These are phyloP conservation scores for Platanthera guangdongensis DNA, from an alignment of 106 monocot species.

Conservation along the genomic window DNA sequence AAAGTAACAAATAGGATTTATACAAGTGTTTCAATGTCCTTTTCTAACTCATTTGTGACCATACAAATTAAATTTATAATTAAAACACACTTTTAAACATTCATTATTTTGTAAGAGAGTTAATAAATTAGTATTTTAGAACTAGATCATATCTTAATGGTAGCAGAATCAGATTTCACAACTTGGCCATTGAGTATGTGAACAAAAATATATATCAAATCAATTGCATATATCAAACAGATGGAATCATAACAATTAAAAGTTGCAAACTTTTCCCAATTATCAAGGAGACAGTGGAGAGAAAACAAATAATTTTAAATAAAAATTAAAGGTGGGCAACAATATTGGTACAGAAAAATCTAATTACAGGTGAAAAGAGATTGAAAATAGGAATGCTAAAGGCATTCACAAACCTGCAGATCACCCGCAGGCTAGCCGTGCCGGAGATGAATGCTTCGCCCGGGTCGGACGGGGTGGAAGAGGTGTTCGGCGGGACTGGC, in stretches of 20 bases:
- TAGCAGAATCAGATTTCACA: slow-evolving; percentile 93
- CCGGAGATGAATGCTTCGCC: too few relatives aligned
- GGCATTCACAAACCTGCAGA: slow-evolving; percentile 37
- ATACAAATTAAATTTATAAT: background rate
- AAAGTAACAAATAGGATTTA: background rate
- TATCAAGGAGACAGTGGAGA: background rate
- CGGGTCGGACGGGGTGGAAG: too few relatives aligned
- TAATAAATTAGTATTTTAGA: background rate
- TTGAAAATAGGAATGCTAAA: background rate
- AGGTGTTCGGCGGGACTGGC: too few relatives aligned
- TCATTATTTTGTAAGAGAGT: background rate
- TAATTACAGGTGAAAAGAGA: background rate
- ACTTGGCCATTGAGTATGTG: slow-evolving; percentile 92
- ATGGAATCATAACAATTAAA: background rate
- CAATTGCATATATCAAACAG: background rate
- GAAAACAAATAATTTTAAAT: background rate
- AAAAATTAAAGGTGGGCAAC: background rate
- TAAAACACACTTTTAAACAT: background rate
- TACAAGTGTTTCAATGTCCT: background rate
- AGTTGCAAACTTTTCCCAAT: too few relatives aligned
- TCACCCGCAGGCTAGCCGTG: slow-evolving; percentile 55
- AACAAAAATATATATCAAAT: background rate
- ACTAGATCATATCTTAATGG: slow-evolving; percentile 59
- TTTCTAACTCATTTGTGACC: background rate
- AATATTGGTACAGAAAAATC: background rate